Conservation (phyloP, 148 eudicot species). For the Vaccinium darrowii region DNA sequence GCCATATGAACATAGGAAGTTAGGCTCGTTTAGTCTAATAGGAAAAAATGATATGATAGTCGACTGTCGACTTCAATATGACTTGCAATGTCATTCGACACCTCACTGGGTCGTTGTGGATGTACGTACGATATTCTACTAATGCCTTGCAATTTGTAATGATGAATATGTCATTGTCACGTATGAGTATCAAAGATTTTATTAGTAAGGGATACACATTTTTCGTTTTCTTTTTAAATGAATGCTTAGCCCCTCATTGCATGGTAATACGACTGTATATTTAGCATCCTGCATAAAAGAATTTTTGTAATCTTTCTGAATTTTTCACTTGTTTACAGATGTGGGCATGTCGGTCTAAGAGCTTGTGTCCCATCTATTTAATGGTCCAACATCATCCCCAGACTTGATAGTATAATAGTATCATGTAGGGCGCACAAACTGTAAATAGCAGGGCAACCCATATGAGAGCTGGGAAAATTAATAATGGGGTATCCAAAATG, state of each 20-base stretch:
- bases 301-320: too few relatives aligned
- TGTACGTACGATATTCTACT: neutral
- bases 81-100: neutral
- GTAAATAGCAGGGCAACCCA: slow-evolving; percentile 1
- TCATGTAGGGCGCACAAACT: neutral
- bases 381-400: neutral
- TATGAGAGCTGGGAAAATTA: neutral
- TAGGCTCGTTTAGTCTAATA: neutral
- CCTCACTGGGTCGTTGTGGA: neutral
- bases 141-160: too few relatives aligned
- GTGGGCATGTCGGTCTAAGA: neutral
- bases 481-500: neutral
- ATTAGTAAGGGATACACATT: neutral
- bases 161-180: neutral
- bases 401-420: neutral
- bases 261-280: neutral
- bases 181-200: neutral
- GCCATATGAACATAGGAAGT: neutral
- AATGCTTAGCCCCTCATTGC: neutral
- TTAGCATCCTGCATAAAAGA: too few relatives aligned
- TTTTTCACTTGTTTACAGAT: neutral
- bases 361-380: slow-evolving; percentile 5
- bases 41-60: neutral
- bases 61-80: too few relatives aligned
- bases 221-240: neutral